phyloP scores from a whole-genome alignment of 768 basidiomycete species.

The Rhizopogon rudus region DNA sequence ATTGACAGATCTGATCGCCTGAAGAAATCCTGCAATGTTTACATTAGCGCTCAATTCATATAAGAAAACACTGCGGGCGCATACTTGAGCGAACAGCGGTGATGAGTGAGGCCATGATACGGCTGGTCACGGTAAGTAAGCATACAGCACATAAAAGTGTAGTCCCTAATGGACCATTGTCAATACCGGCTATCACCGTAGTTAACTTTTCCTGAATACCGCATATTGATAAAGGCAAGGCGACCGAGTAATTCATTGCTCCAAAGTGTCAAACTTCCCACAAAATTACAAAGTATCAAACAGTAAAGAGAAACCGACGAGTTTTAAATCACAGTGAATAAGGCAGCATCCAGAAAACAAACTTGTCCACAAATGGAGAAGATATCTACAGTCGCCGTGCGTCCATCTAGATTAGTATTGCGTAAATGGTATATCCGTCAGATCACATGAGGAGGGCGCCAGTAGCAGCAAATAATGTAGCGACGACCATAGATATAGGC shows the following conservation, averaged over 20 bases:
- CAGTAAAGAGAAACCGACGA: conserved; percentile 8
- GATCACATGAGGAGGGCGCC: conserved; percentile 14
- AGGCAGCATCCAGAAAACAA: conserved; percentile 7
- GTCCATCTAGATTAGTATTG: conserved; percentile 20
- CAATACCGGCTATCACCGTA: conserved; percentile 12
- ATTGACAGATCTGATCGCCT: conserved; percentile 81
- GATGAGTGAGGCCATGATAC: conserved; percentile 43
- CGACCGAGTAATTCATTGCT: background rate
- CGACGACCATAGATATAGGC: conserved; percentile 8
- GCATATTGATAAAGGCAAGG: too few relatives aligned
- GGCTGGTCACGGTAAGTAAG: background rate
- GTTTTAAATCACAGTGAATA: background rate
- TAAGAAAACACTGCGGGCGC: conserved; percentile 10
- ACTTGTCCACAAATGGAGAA: conserved; percentile 8
- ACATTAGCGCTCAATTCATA: background rate
- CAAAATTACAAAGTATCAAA: background rate
- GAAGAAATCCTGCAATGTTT: conserved; percentile 64
- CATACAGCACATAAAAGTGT: too few relatives aligned
- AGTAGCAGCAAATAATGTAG: conserved; percentile 10
- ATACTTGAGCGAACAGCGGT: conserved; percentile 41
- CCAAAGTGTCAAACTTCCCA: background rate
- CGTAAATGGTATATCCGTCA: conserved; percentile 6
- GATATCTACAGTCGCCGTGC: conserved; percentile 16
- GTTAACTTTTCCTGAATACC: background rate
- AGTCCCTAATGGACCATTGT: background rate